phyloP scores from a whole-genome alignment of 305 asterid species.

The Solanum aculeatissimum region DNA sequence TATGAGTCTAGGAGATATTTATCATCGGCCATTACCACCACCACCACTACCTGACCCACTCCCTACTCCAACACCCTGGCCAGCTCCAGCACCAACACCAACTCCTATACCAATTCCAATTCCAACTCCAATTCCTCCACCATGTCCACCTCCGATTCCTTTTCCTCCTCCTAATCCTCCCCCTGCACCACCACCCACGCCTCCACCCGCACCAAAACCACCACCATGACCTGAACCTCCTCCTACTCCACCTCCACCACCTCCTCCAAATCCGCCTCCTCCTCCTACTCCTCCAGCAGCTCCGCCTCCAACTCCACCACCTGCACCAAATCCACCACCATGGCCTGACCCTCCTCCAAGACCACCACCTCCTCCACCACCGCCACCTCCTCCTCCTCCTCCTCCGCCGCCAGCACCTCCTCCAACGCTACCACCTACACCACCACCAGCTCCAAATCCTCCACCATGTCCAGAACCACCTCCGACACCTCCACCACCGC shows the following conservation, averaged over 20 bases:
- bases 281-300: slow-evolving; percentile 9
- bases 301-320: slow-evolving; percentile 12
- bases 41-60: slow-evolving; percentile 4
- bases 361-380: slow-evolving; percentile 11
- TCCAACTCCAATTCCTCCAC: slow-evolving; percentile 5
- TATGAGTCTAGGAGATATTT: neutral
- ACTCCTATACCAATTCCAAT: slow-evolving; percentile 6
- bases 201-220: slow-evolving; percentile 7
- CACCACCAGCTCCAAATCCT: slow-evolving; percentile 22
- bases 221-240: slow-evolving; percentile 11
- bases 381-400: neutral
- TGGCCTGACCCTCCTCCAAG: slow-evolving; percentile 12
- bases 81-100: slow-evolving; percentile 11
- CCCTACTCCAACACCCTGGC: slow-evolving; percentile 7
- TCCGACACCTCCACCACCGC: slow-evolving; percentile 25
- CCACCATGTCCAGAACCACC: slow-evolving; percentile 27
- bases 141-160: slow-evolving; percentile 9
- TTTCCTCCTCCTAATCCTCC: slow-evolving; percentile 6
- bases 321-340: slow-evolving; percentile 14
- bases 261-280: slow-evolving; percentile 10
- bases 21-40: neutral
- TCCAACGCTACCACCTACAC: slow-evolving; percentile 32
- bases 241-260: slow-evolving; percentile 11
- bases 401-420: slow-evolving; percentile 24
- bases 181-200: slow-evolving; percentile 7